phyloP scores from a whole-genome alignment of 73 alveolate species.

The Stentor roeselii region DNA sequence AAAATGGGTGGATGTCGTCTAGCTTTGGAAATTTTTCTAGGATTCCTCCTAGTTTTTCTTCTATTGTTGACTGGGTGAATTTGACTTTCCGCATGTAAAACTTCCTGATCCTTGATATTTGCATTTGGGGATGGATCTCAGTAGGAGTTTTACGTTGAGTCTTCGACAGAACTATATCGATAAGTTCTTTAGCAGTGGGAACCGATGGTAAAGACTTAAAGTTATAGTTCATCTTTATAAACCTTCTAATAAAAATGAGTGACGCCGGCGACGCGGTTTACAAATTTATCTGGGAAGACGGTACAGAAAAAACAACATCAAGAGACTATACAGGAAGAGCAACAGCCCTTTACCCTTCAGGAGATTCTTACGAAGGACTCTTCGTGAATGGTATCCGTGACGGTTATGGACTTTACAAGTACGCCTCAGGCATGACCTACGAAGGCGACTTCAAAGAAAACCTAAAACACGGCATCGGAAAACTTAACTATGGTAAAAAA shows the following conservation, averaged over 20 bases:
- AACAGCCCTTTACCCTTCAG: constrained; percentile 77
- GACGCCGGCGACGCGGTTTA: constrained; percentile 27
- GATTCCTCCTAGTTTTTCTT: constrained; percentile 95
- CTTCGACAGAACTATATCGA: constrained; percentile 91
- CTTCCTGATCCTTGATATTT: constrained; percentile 96
- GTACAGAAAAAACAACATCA: constrained; percentile 51
- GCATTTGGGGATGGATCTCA: constrained; percentile 98
- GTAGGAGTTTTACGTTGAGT: constrained; percentile 99
- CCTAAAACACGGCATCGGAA: constrained; percentile 89
- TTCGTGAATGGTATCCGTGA: constrained; percentile 71
- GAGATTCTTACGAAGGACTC: constrained; percentile 81
- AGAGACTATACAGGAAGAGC: constrained; percentile 77
- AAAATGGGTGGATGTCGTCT: constrained; percentile 99
- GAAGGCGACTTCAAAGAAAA: constrained; percentile 84
- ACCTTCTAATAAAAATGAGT: no score
- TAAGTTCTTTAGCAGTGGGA: constrained; percentile 89
- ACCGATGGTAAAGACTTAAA: constrained; percentile 90
- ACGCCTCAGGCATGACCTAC: constrained; percentile 47
- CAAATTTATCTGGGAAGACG: constrained; percentile 43
- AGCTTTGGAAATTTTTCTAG: constrained; percentile 98
- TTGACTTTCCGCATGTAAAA: constrained; percentile 99
- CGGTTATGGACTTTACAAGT: constrained; percentile 56
- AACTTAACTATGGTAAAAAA: constrained; percentile 75
- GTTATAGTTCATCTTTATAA: constrained; percentile 87
- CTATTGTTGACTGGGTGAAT: constrained; percentile 91